These are phyloP conservation scores for Cornus florida DNA, from an alignment of 148 eudicot species.

Conservation along the genomic window DNA sequence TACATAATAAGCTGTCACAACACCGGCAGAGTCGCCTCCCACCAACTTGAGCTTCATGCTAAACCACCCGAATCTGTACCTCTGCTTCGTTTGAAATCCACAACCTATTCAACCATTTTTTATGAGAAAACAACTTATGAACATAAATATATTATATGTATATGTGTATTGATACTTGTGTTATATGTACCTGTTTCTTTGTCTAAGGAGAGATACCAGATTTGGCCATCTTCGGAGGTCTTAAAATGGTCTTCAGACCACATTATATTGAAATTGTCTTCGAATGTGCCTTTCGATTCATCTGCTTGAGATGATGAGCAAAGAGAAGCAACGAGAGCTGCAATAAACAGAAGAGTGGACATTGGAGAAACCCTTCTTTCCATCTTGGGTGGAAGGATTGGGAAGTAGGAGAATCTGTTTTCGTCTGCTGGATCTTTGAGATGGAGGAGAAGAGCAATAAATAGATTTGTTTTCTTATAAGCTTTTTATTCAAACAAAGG, in stretches of 20 bases:
- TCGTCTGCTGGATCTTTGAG: constrained; percentile 5
- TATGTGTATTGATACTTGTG: not conserved
- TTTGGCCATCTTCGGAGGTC: constrained; percentile 79
- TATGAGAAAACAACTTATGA: not conserved
- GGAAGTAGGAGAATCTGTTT: constrained; percentile 5
- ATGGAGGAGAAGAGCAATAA: not conserved
- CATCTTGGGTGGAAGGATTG: constrained; percentile 5
- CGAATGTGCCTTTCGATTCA: constrained; percentile 41
- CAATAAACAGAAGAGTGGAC: constrained; percentile 24
- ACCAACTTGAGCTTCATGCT: constrained; percentile 93
- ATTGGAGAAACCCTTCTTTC: constrained; percentile 23
- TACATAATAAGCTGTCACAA: constrained; percentile 96
- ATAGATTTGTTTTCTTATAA: not conserved
- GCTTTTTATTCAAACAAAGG: not conserved
- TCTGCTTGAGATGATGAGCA: constrained; percentile 35
- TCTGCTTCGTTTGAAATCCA: constrained; percentile 89
- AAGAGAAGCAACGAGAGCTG: constrained; percentile 32
- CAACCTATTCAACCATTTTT: constrained; percentile 51
- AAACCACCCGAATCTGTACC: constrained; percentile 95
- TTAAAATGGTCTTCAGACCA: constrained; percentile 74
- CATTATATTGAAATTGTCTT: constrained; percentile 62
- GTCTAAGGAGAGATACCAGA: constrained; percentile 81
- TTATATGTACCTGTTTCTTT: constrained; percentile 57
- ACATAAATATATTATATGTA: not conserved
- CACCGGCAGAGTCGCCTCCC: constrained; percentile 92